Base-by-base conservation (phyloP, 257 asterid genomes). In the Knoxia roxburghii region DNA sequence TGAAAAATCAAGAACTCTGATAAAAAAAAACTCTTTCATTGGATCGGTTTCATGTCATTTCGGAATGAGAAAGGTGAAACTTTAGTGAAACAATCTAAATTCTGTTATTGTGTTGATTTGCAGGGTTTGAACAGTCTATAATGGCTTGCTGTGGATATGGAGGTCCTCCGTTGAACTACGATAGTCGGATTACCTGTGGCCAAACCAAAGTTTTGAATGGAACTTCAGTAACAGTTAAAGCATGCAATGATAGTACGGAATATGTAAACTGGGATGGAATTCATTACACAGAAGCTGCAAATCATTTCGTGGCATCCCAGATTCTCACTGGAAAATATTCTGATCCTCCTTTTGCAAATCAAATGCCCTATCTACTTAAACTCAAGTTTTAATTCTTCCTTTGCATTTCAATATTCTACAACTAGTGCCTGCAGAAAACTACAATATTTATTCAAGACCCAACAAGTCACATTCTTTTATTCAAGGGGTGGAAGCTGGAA, bases 81-180 rank as follows among this genome's bases (percentile, higher is more conserved):
- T n/a, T 37, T 37, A 17, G 2, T 13, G 8, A 46, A 46, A 17
- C 7, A 20, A n/a, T 20, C 59, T 65, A 23, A 49, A 48, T 2
- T 8, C n/a, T n/a, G n/a, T n/a, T 37, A 3, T 32, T 51, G 39
- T 33, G 14, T 20, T 30, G 39, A 48, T 18, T 50, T 59, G 71
- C 86, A 90, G 99, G 99, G 75, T 94, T 94, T 62, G 95, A 86
- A 77, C 96, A 90, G 78, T 87, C 95, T 6, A 23, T 87, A 61
- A 87, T 84, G 96, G 96, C 93, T 24, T 94, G 97, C 75, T 94
- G 97, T 71, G 99, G 97, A 26, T 73, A 78, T 55, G 99, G 99
- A 82, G 99, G 99, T 32, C 86, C 96, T 14, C 99, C 99, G 5
- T 59, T 88, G 75, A 94, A 94, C 80, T 94, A 85, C 43, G 97